Evolutionary conservation across 257 asterid genomes (phyloP).

Genomic region (Penstemon barbatus): DNA sequence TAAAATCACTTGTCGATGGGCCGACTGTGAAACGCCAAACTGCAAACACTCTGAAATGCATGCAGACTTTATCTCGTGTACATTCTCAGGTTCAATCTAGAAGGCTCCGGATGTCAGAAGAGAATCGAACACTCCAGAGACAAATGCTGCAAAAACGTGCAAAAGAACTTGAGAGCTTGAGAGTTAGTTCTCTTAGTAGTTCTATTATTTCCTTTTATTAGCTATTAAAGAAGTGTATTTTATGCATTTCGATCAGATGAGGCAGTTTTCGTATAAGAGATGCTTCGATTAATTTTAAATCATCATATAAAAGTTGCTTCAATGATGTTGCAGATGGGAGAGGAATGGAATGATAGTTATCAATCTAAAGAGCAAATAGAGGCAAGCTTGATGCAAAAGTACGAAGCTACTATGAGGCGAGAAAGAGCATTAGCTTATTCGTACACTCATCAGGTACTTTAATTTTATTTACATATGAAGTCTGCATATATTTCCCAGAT

Average conservation of each 20-base stretch:
- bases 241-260: slow-evolving; percentile 1
- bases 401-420: slow-evolving; percentile 84
- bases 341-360: slow-evolving; percentile 82
- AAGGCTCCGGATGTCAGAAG: slow-evolving; percentile 85
- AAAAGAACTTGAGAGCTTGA: slow-evolving; percentile 75
- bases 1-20: slow-evolving; percentile 85
- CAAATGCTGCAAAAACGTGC: slow-evolving; percentile 88
- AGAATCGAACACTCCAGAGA: slow-evolving; percentile 83
- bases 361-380: slow-evolving; percentile 85
- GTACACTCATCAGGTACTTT: slow-evolving; percentile 84
- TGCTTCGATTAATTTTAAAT: background rate
- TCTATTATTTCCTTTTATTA: slow-evolving; percentile 20
- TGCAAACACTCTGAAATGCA: slow-evolving; percentile 73
- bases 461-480: slow-evolving; percentile 16
- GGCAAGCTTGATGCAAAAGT: slow-evolving; percentile 73
- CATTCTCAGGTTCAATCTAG: slow-evolving; percentile 85
- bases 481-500: background rate
- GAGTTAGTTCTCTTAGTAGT: slow-evolving; percentile 48
- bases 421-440: slow-evolving; percentile 97
- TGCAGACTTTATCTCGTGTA: slow-evolving; percentile 85
- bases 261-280: background rate
- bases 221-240: slow-evolving; percentile 4
- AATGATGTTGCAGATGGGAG: slow-evolving; percentile 67
- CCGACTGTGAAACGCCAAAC: slow-evolving; percentile 84
- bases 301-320: slow-evolving; percentile 1